These are phyloP conservation scores for Acer saccharum DNA, from an alignment of 345 rosid species.

Conservation along the genomic window DNA sequence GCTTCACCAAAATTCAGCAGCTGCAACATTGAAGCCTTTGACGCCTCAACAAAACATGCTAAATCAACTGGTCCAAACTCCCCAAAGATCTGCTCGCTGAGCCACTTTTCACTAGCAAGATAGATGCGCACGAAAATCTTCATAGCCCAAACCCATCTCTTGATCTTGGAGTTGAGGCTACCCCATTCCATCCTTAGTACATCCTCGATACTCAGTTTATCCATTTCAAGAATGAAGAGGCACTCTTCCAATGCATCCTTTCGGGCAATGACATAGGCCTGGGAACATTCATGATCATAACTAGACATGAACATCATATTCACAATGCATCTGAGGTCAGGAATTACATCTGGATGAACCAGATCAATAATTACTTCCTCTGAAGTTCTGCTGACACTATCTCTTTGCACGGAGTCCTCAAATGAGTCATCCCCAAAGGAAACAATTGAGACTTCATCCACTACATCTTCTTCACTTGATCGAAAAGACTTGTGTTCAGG, in stretches of 20 bases:
- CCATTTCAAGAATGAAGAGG: slow-evolving; percentile 70
- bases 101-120: slow-evolving; percentile 75
- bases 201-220: slow-evolving; percentile 84
- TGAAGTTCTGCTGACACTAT: slow-evolving; percentile 54
- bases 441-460: slow-evolving; percentile 48
- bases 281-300: slow-evolving; percentile 76
- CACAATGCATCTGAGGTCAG: slow-evolving; percentile 72
- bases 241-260: slow-evolving; percentile 82
- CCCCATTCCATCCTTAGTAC: slow-evolving; percentile 86
- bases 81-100: slow-evolving; percentile 63
- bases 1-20: slow-evolving; percentile 87
- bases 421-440: slow-evolving; percentile 70
- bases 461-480: slow-evolving; percentile 61
- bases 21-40: slow-evolving; percentile 73
- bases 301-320: slow-evolving; percentile 65
- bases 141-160: slow-evolving; percentile 80
- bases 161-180: slow-evolving; percentile 70
- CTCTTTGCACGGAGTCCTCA: slow-evolving; percentile 54
- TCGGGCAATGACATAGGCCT: slow-evolving; percentile 58
- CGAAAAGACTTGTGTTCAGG: slow-evolving; percentile 68
- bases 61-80: slow-evolving; percentile 42
- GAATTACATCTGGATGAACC: slow-evolving; percentile 62
- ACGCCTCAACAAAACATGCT: slow-evolving; percentile 69
- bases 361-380: slow-evolving; percentile 64
- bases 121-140: slow-evolving; percentile 65